A percentile compares a stretch with the other conserved stretches of the same genome.
These are phyloP conservation scores for Plasmodium vivax DNA, from an alignment of 169 alveolate genomes.

Conservation along the genomic window DNA sequence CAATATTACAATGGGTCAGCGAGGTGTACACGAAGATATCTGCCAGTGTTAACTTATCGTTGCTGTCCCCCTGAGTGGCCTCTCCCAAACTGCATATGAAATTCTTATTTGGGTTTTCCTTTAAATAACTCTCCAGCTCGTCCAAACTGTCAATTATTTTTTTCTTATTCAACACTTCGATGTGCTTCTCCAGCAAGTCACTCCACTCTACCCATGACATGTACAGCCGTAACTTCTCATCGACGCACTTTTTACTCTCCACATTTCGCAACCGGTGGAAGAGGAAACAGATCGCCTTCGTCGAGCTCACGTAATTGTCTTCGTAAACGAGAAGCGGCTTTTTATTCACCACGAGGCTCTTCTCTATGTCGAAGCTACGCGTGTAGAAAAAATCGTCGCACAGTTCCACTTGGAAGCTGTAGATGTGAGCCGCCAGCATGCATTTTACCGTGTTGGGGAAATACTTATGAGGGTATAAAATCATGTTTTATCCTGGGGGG, in stretches of 20 bases:
- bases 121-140: slow-evolving; percentile 43
- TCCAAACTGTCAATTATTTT: slow-evolving; percentile 65
- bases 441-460: slow-evolving; percentile 47
- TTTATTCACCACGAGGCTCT: slow-evolving; percentile 15
- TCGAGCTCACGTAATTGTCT: slow-evolving; percentile 41
- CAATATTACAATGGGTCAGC: slow-evolving; percentile 22
- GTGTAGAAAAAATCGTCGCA: slow-evolving; percentile 60
- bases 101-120: slow-evolving; percentile 6
- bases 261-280: slow-evolving; percentile 65
- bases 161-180: slow-evolving; percentile 34
- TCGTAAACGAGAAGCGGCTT: slow-evolving; percentile 54
- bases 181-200: slow-evolving; percentile 27
- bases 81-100: slow-evolving; percentile 3
- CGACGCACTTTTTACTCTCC: slow-evolving; percentile 1
- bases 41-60: slow-evolving; percentile 12
- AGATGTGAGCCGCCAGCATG: slow-evolving; percentile 71
- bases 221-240: slow-evolving; percentile 25
- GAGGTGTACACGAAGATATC: slow-evolving; percentile 64
- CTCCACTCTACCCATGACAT: slow-evolving; percentile 75
- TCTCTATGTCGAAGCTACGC: slow-evolving; percentile 26
- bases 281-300: slow-evolving; percentile 70
- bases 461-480: slow-evolving; percentile 49
- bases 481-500: neutral
- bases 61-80: neutral
- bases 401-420: slow-evolving; percentile 42